These are phyloP conservation scores for Plasmodium reichenowi DNA, from an alignment of 169 alveolate species.

Conservation along the genomic window DNA sequence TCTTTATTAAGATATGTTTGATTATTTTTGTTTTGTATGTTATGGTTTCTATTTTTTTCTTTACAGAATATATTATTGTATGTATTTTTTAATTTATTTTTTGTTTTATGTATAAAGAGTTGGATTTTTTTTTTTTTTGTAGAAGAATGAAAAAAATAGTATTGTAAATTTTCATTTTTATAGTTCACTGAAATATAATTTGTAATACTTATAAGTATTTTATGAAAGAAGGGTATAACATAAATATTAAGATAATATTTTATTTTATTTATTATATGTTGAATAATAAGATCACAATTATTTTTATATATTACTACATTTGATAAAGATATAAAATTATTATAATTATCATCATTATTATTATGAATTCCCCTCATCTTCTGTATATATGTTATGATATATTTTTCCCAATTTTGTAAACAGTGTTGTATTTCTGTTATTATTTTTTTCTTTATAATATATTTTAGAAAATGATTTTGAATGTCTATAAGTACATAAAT, in stretches of 20 bases:
- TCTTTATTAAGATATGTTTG: not conserved
- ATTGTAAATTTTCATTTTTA: constrained; percentile 36
- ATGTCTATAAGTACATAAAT: constrained; percentile 25
- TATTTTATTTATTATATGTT: constrained; percentile 31
- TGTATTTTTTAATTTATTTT: constrained; percentile 16
- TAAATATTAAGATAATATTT: constrained; percentile 23
- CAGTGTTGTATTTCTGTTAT: constrained; percentile 22
- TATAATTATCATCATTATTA: no score
- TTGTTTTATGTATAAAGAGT: constrained; percentile 24
- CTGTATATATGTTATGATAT: constrained; percentile 18
- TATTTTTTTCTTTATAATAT: constrained; percentile 48
- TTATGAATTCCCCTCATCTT: constrained; percentile 3
- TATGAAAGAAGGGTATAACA: constrained; percentile 16
- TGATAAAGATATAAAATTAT: constrained; percentile 1
- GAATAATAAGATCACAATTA: not conserved
- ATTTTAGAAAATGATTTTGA: constrained; percentile 25
- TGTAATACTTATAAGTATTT: constrained; percentile 6
- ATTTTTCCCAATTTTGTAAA: constrained; percentile 31
- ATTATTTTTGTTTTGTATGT: not conserved
- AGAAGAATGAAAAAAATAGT: constrained; percentile 15
- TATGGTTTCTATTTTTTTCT: constrained; percentile 10
- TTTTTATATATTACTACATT: not conserved
- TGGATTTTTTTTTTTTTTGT: constrained; percentile 2
- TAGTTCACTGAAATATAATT: constrained; percentile 19
- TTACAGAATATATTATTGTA: constrained; percentile 16